Conservation (phyloP, 192 early-diverging fungal genomes). For the Entomortierella lignicola region DNA sequence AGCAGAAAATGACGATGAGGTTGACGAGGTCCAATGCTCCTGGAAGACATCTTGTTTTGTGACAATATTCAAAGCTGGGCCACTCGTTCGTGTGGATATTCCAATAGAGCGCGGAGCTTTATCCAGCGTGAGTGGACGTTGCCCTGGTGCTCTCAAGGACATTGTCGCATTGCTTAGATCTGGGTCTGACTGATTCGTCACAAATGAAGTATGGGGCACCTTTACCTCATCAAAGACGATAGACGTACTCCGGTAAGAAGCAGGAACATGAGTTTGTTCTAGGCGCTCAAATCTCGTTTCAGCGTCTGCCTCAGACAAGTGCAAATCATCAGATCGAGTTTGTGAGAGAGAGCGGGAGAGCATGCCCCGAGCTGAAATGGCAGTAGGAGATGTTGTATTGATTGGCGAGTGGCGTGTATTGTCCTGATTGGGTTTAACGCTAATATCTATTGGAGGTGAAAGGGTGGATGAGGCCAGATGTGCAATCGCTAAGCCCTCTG, state of each 20-base stretch:
- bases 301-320: not conserved
- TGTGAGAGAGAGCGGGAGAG: constrained; percentile 26
- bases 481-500: not conserved
- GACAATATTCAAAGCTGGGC: constrained; percentile 28
- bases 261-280: not conserved
- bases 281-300: not conserved
- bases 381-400: constrained; percentile 2
- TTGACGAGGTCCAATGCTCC: constrained; percentile 28
- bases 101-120: constrained; percentile 26
- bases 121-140: not conserved
- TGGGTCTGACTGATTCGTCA: not conserved
- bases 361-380: constrained; percentile 11
- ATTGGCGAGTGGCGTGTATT: constrained; percentile 3
- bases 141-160: not conserved
- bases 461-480: not conserved
- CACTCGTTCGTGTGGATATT: constrained; percentile 10
- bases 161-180: not conserved
- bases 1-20: constrained; percentile 19
- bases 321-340: constrained; percentile 8
- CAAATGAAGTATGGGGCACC: not conserved
- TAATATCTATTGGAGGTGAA: constrained; percentile 30
- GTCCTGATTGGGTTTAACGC: constrained; percentile 4
- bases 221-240: not conserved
- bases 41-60: constrained; percentile 47
- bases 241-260: constrained; percentile 11